Percentiles rank a stretch among this genome's conserved stretches.
Conservation (phyloP, 208 protist species). For the Leishmania lainsoni region DNA sequence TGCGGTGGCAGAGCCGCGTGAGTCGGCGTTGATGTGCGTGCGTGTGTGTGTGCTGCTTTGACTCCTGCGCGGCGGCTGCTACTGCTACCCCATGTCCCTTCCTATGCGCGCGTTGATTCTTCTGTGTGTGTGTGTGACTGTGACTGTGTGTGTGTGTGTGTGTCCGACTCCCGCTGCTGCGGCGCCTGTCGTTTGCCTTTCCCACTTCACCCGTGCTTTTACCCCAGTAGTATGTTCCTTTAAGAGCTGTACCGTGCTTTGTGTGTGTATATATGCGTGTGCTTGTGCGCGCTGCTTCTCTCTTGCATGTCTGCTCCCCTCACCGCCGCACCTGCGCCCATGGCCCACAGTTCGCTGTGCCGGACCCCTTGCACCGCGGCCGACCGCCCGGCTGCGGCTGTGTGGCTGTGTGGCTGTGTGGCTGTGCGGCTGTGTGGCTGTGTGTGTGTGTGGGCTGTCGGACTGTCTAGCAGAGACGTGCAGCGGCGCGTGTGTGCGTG, state of each 20-base stretch:
- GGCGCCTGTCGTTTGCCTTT: not conserved
- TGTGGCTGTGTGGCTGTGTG: constrained; percentile 8
- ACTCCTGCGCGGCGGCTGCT: not conserved
- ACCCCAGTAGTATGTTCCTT: not conserved
- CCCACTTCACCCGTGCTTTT: not conserved
- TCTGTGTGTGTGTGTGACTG: constrained; percentile 1
- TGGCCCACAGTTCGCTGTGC: not conserved
- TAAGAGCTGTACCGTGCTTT: constrained; percentile 4
- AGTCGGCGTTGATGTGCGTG: too few species aligned
- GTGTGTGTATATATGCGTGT: not conserved
- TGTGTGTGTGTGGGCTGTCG: not conserved
- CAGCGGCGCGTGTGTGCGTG: not conserved
- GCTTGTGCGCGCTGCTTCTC: constrained; percentile 2
- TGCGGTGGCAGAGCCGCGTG: not conserved
- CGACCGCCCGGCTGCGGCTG: not conserved
- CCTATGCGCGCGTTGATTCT: constrained; percentile 6
- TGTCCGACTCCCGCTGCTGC: not conserved
- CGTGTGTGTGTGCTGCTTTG: not conserved
- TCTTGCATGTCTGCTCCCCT: not conserved
- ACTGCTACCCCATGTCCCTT: not conserved
- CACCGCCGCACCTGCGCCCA: not conserved
- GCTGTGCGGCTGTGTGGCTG: too few species aligned
- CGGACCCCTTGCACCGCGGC: not conserved
- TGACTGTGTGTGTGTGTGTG: not conserved
- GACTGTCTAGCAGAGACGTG: not conserved